Percentiles rank a stretch among this genome's conserved stretches.
Evolutionary conservation across 176 grass and related monocot species (phyloP).

Genomic region (Urochloa ruziziensis): DNA sequence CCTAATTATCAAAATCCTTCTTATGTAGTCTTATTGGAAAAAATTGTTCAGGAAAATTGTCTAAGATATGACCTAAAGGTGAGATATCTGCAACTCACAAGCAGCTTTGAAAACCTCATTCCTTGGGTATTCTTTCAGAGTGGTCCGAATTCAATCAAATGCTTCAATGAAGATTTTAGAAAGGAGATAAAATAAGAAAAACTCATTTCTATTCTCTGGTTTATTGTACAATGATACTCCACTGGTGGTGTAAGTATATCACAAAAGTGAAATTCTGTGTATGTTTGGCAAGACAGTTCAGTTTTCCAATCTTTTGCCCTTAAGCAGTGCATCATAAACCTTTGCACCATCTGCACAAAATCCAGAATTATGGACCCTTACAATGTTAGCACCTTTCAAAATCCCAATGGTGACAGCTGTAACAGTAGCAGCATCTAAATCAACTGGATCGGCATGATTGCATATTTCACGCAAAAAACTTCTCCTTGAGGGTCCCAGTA

Average conservation of each 20-base stretch:
- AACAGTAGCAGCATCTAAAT: constrained; percentile 68
- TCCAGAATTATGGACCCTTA: constrained; percentile 75
- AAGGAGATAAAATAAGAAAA: background rate
- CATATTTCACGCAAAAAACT: constrained; percentile 77
- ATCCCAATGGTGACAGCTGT: constrained; percentile 43
- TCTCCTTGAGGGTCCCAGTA: constrained; percentile 81
- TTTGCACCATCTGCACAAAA: constrained; percentile 63
- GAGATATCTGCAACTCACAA: background rate
- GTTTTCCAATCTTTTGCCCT: constrained; percentile 15
- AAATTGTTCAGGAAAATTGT: background rate
- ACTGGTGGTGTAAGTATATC: background rate
- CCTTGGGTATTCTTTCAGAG: background rate
- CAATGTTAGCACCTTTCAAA: constrained; percentile 75
- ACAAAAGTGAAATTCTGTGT: background rate
- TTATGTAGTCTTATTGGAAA: background rate
- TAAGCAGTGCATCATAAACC: constrained; percentile 45
- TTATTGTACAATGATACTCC: background rate
- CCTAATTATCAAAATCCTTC: background rate
- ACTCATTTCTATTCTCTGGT: background rate
- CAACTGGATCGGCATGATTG: constrained; percentile 39
- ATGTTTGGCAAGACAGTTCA: background rate
- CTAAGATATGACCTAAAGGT: background rate
- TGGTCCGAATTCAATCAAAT: background rate
- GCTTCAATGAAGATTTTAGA: constrained; percentile 6
- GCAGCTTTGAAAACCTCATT: background rate